phyloP scores from a whole-genome alignment of 352 stramenopile genomes.

The Globisporangium sylvaticum region DNA sequence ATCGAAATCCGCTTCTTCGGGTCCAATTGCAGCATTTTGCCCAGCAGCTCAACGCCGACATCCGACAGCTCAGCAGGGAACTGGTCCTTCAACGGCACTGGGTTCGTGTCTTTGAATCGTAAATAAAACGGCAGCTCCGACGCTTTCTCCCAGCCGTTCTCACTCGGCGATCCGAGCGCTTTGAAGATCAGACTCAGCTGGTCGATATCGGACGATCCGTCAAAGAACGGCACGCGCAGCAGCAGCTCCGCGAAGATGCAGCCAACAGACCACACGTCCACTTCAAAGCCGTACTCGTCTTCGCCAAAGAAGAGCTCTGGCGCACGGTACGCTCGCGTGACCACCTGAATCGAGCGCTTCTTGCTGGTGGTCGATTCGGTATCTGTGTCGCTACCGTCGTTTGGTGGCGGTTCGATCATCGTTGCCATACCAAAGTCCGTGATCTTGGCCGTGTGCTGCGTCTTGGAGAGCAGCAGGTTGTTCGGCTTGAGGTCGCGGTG shows the following conservation, averaged over 20 bases:
- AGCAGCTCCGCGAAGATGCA: slow-evolving; percentile 82
- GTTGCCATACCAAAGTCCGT: slow-evolving; percentile 83
- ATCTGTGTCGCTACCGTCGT: slow-evolving; percentile 14
- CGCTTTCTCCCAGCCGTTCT: slow-evolving; percentile 61
- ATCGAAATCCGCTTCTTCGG: slow-evolving; percentile 59
- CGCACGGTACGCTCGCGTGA: slow-evolving; percentile 67
- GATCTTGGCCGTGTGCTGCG: slow-evolving; percentile 53
- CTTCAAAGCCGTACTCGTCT: slow-evolving; percentile 46
- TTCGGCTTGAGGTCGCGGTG: slow-evolving; percentile 84
- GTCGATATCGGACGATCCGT: slow-evolving; percentile 75
- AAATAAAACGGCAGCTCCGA: slow-evolving; percentile 65
- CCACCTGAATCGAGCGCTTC: slow-evolving; percentile 65
- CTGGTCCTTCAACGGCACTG: slow-evolving; percentile 46
- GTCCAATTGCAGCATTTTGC: slow-evolving; percentile 47
- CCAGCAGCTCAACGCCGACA: slow-evolving; percentile 48
- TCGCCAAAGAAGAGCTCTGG: slow-evolving; percentile 80
- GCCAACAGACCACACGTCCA: slow-evolving; percentile 78
- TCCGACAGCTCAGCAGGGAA: slow-evolving; percentile 49
- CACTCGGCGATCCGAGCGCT: slow-evolving; percentile 49
- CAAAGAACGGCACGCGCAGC: slow-evolving; percentile 50
- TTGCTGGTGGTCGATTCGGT: slow-evolving; percentile 1
- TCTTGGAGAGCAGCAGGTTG: slow-evolving; percentile 61
- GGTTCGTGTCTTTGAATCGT: slow-evolving; percentile 67
- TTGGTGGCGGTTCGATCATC: slow-evolving; percentile 16
- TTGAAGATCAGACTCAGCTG: slow-evolving; percentile 75